Conservation (phyloP, 805 yeast species). For the Citeromyces nyonsensis region DNA sequence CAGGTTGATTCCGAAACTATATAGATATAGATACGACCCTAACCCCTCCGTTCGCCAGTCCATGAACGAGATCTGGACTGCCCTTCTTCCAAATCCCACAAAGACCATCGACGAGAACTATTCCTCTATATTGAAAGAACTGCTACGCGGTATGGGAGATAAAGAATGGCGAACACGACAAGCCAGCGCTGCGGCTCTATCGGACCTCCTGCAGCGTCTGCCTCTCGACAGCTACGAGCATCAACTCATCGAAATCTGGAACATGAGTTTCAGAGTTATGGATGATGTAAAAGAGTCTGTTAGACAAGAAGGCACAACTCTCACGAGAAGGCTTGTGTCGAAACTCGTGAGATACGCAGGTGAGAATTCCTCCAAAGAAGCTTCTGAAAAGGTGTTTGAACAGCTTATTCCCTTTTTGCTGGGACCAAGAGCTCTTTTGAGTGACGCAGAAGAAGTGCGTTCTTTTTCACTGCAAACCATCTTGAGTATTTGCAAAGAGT, state of each 20-base stretch:
- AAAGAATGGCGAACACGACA: conserved; percentile 91
- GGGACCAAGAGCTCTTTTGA: conserved; percentile 65
- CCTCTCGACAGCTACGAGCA: conserved; percentile 34
- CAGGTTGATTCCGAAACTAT: conserved; percentile 67
- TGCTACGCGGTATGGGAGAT: conserved; percentile 53
- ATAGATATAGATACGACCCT: conserved; percentile 79
- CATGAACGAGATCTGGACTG: conserved; percentile 82
- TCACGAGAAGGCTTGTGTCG: conserved; percentile 54
- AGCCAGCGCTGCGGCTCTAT: conserved; percentile 62
- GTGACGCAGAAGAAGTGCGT: conserved; percentile 78
- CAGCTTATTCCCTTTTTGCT: conserved; percentile 64
- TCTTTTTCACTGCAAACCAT: conserved; percentile 62
- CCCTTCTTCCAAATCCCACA: conserved; percentile 41
- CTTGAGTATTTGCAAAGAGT: conserved; percentile 34
- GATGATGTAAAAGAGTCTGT: conserved; percentile 95
- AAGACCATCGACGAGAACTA: conserved; percentile 36
- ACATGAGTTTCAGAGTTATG: conserved; percentile 73
- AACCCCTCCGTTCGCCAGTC: conserved; percentile 56
- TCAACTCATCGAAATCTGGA: conserved; percentile 60
- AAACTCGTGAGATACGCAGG: conserved; percentile 36
- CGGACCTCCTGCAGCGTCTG: conserved; percentile 52
- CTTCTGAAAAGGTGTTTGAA: conserved; percentile 30
- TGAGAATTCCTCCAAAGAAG: conserved; percentile 10
- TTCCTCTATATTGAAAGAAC: conserved; percentile 44
- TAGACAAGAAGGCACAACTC: conserved; percentile 57